Base-by-base conservation (phyloP, 2,329 filamentous ascomycete genomes). In the Apiospora phragmitis region DNA sequence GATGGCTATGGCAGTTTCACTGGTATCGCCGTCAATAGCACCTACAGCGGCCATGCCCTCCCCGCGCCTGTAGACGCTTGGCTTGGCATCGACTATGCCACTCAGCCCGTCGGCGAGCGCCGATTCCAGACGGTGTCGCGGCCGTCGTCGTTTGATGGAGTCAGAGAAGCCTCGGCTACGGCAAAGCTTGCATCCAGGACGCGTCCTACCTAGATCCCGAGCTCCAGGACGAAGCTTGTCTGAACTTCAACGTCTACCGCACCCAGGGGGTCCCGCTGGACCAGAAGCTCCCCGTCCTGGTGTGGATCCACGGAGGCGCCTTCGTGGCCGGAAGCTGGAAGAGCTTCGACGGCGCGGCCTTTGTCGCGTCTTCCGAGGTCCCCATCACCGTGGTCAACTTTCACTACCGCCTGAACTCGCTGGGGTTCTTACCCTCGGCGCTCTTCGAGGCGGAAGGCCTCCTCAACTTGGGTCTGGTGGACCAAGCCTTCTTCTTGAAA, bases 401-500 rank as follows among this genome's bases (percentile, higher is more conserved):
- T 67, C 83, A 85, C 69, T 86, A 86, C 70, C 80, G 84, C 6
- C 71, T 80, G 2, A 77, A 77, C 4, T 77, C 77, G n/a, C 83
- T 88, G 65, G 87, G 86, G 0, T 88, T 87, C 72, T 79, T 88
- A 6, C 67, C 67, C 9, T 68, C 67, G 29, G 32, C 16, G 18
- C 67, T 68, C 1, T 68, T 68, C 72, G 81, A 83, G 0, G 84
- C 85, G 6, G 80, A 84, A 42, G 78, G 88, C 24, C 82, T 81
- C 67, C 73, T 38, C 3, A 88, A 89, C 72, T 83, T 82, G 2
- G 87, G 85, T 3, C 75, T 89, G 0, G 77, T 86, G 11, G 87
- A 88, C 72, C 85, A 87, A 76, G 80, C 83, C 42, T 85, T 84
- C 41, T 85, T 84, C 1, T 76, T 89, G 2, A n/a, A 74, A 73